Evolutionary conservation across 2,329 filamentous ascomycete species (phyloP).

Genomic region (Curvularia spicifera): DNA sequence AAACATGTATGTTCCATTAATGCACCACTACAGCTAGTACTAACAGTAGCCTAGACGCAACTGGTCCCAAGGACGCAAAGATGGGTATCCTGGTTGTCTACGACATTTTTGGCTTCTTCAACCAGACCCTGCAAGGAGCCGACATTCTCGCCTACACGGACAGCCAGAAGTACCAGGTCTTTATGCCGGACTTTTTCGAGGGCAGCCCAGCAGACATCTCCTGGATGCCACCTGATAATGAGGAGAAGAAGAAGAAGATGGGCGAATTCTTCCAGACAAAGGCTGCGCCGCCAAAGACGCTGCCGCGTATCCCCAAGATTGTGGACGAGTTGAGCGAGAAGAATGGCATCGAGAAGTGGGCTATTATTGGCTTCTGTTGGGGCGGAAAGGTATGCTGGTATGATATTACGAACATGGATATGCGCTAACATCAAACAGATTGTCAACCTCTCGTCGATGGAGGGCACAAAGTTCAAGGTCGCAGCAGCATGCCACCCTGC

Average conservation of each 20-base stretch:
- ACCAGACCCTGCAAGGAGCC: conserved; percentile 67
- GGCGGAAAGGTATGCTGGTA: conserved; percentile 56
- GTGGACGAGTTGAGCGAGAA: conserved; percentile 60
- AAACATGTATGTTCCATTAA: conserved; percentile 59
- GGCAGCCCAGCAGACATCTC: conserved; percentile 70
- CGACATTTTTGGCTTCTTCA: conserved; percentile 70
- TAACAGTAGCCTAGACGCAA: conserved; percentile 54
- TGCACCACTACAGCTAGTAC: background rate
- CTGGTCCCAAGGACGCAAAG: conserved; percentile 62
- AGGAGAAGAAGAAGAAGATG: conserved; percentile 66
- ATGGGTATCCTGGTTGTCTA: conserved; percentile 65
- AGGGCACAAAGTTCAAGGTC: conserved; percentile 63
- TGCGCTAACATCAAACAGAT: conserved; percentile 52
- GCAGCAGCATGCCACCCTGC: conserved; percentile 64
- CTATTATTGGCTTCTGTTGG: conserved; percentile 68
- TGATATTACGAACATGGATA: background rate
- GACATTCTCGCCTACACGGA: conserved; percentile 66
- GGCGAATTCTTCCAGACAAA: conserved; percentile 64
- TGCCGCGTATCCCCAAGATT: conserved; percentile 62
- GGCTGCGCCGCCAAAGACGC: conserved; percentile 64
- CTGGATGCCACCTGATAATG: conserved; percentile 66
- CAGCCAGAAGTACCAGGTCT: conserved; percentile 77
- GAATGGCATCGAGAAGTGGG: conserved; percentile 61
- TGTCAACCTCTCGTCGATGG: conserved; percentile 59
- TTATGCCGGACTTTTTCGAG: conserved; percentile 91